Evolutionary conservation across 1,284 basidiomycete genomes (phyloP).

Genomic region (Moniliophthora roreri): DNA sequence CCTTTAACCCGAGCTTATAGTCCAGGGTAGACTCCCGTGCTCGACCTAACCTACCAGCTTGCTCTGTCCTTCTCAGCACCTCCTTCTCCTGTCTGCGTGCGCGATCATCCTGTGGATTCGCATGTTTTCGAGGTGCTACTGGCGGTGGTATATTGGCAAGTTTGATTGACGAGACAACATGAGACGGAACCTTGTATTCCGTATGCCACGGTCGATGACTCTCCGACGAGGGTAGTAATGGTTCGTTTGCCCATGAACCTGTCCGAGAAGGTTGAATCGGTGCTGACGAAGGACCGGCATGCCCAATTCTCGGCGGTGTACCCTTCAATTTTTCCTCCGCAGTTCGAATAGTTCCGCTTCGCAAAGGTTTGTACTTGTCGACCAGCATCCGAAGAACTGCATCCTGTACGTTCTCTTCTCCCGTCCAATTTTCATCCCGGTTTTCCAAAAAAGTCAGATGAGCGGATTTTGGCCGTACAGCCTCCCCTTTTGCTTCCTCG

Average conservation of each 20-base stretch:
- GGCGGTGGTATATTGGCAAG: constrained; percentile 43
- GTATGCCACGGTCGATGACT: constrained; percentile 72
- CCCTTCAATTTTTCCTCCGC: constrained; percentile 76
- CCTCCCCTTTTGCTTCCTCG: constrained; percentile 44
- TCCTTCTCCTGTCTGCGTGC: constrained; percentile 52
- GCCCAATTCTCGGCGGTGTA: constrained; percentile 30
- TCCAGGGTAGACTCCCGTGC: constrained; percentile 77
- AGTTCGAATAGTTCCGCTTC: constrained; percentile 58
- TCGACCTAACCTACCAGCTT: constrained; percentile 56
- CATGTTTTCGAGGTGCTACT: constrained; percentile 20
- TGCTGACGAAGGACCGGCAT: neutral
- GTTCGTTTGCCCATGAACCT: constrained; percentile 43
- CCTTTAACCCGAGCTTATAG: constrained; percentile 61
- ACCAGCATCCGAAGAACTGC: constrained; percentile 83
- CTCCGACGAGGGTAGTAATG: constrained; percentile 51
- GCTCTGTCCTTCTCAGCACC: constrained; percentile 48
- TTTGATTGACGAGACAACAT: constrained; percentile 52
- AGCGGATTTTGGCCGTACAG: constrained; percentile 27
- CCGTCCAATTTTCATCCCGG: constrained; percentile 68
- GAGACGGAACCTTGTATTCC: constrained; percentile 60
- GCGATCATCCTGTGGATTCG: constrained; percentile 47
- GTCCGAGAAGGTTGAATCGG: constrained; percentile 12
- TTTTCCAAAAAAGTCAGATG: constrained; percentile 33
- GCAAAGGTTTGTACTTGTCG: constrained; percentile 81
- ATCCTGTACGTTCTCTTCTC: constrained; percentile 73